These are phyloP conservation scores for Rugosomyces carneus DNA, from an alignment of 1,284 basidiomycete species.

Conservation along the genomic window DNA sequence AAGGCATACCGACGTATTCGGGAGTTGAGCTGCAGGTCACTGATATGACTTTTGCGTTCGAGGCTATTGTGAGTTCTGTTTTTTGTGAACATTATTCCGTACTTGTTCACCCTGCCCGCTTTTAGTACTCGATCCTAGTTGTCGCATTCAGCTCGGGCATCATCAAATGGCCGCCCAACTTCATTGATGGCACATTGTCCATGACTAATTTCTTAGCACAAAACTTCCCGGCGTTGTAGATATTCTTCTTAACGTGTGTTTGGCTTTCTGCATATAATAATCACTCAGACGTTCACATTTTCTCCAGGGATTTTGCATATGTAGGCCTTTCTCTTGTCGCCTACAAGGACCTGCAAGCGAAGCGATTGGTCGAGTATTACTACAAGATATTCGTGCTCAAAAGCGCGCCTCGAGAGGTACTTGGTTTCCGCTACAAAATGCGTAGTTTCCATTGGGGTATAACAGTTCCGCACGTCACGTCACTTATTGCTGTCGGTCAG, in stretches of 20 bases:
- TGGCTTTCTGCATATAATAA: no score
- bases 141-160: constrained; percentile 81
- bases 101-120: neutral
- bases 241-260: constrained; percentile 88
- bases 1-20: constrained; percentile 77
- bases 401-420: no score
- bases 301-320: no score
- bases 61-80: constrained; percentile 69
- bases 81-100: neutral
- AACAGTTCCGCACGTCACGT: no score
- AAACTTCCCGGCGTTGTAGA: constrained; percentile 80
- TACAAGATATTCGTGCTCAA: no score
- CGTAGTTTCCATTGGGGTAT: no score
- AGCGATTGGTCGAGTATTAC: no score
- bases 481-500: no score
- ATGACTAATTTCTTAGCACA: constrained; percentile 64
- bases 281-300: no score
- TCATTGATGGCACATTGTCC: constrained; percentile 56
- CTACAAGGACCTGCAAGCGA: no score
- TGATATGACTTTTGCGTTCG: constrained; percentile 90
- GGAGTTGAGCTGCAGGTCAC: constrained; percentile 88
- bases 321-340: no score
- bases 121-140: constrained; percentile 83
- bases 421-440: no score
- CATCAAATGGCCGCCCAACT: constrained; percentile 57